Base-by-base conservation (phyloP, 2,329 filamentous ascomycete species). In the Ustilaginoidea virens region DNA sequence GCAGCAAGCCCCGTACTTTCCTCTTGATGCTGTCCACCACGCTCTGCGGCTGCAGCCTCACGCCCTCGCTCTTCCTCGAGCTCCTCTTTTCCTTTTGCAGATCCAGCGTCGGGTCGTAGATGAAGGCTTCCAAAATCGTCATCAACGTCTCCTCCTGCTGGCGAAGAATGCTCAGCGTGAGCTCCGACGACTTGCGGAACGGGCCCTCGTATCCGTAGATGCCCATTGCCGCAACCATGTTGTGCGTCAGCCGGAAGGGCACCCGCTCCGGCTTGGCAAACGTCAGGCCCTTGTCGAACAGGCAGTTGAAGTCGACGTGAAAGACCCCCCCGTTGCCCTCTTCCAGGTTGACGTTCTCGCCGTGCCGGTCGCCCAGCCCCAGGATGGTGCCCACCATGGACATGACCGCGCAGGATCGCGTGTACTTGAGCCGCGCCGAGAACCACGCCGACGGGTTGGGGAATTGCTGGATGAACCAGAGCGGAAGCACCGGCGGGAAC, bases 231-330 rank as follows among this genome's bases (percentile, higher is more conserved):
- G 92, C 82, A 20, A 92, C 73, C 87, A 98, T 96, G 55, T 98
- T 98, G 63, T 94, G 87, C 4, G 90, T 98, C 23, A 98, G 66
- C 11, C 92, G 80, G 63, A 98, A 99, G 2, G 90, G 92, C 1
- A 98, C 90, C 17, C 80, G 66, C 53, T 99, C 90, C 0, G 90
- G 87, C 52, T 92, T 92, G 37, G 85, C 78, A 48, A 98, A 96
- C 0, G 86, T 94, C 23, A 87, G 69, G 2, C 90, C 90, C 47
- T 98, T 98, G 60, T 98, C 92, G 51, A 99, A 99, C 4, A 98
- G 73, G 53, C 92, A 98, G 57, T 98, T 98, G 66, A 99, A 98
- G 56, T 98, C 90, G 25, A 99, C 92, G 53, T 99, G 90, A 53
- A 98, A 81, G 3, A 92, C 75, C 29, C 87, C 87, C 25, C 92